Conservation (phyloP, 495 filamentous ascomycete species). For the Lentithecium fluviatile region DNA sequence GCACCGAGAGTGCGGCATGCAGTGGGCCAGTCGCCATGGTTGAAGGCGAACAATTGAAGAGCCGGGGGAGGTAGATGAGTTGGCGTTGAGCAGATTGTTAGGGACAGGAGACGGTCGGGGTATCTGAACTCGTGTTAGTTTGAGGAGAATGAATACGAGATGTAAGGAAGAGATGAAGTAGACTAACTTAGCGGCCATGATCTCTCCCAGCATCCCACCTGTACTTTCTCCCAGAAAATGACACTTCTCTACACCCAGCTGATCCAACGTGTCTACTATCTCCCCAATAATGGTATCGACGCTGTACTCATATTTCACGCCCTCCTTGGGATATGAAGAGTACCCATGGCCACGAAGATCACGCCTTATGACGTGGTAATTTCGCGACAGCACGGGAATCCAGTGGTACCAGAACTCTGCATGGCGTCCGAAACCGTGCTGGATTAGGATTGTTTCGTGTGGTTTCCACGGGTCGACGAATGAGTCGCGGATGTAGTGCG, state of each 20-base stretch:
- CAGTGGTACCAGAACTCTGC: conserved; percentile 36
- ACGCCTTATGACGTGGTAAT: conserved; percentile 32
- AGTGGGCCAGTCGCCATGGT: conserved; percentile 26
- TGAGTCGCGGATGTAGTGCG: conserved; percentile 25
- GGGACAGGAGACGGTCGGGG: conserved; percentile 27
- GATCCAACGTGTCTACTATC: conserved; percentile 36
- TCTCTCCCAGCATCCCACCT: conserved; percentile 33
- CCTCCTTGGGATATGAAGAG: conserved; percentile 14
- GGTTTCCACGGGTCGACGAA: conserved; percentile 35
- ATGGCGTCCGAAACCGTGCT: conserved; percentile 35
- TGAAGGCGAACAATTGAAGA: conserved; percentile 33
- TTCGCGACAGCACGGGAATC: conserved; percentile 30
- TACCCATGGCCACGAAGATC: conserved; percentile 34
- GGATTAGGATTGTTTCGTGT: conserved; percentile 34
- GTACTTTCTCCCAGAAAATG: conserved; percentile 36
- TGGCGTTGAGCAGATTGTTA: conserved; percentile 35
- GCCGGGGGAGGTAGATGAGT: conserved; percentile 30
- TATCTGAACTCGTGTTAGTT: conserved; percentile 3
- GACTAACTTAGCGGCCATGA: conserved; percentile 25
- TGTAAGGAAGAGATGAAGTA: no score
- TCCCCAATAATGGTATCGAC: conserved; percentile 33
- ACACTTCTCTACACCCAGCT: conserved; percentile 27
- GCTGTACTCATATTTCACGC: conserved; percentile 22
- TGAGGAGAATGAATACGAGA: no score
- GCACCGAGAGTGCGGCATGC: conserved; percentile 35